These are phyloP conservation scores for Pseudoscleropodium purum DNA, from an alignment of 225 moss, liverwort and hornwort species.

Conservation along the genomic window DNA sequence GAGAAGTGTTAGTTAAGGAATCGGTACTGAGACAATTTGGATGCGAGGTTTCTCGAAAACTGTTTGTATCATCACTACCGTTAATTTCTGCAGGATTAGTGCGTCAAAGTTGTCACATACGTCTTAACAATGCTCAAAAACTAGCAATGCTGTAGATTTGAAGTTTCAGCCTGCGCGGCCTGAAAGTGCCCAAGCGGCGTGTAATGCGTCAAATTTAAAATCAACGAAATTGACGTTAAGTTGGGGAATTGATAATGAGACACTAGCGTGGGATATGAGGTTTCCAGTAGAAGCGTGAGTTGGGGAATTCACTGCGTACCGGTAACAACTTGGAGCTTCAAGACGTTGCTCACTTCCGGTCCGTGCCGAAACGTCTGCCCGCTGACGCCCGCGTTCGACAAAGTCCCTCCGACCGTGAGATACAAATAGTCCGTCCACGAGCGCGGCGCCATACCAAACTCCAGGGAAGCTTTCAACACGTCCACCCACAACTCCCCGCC, in stretches of 20 bases:
- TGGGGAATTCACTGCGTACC: not conserved
- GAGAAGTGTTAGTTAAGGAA: not conserved
- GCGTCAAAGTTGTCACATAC: too few relatives aligned
- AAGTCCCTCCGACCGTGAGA: slow-evolving; percentile 82
- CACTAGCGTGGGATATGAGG: not conserved
- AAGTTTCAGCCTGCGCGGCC: too few relatives aligned
- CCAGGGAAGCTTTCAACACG: slow-evolving; percentile 49
- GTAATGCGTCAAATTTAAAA: not conserved
- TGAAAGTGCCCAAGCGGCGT: not conserved
- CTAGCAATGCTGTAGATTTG: not conserved
- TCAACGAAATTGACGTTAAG: not conserved
- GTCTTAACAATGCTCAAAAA: too few relatives aligned
- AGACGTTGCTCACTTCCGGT: slow-evolving; percentile 78
- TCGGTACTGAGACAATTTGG: not conserved
- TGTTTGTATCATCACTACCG: too few relatives aligned
- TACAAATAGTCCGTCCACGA: slow-evolving; percentile 89
- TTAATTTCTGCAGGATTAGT: not conserved
- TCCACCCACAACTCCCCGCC: slow-evolving; percentile 85
- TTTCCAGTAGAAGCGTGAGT: not conserved
- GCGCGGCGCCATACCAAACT: slow-evolving; percentile 46
- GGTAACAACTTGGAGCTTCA: slow-evolving; percentile 63
- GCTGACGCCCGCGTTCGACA: slow-evolving; percentile 94
- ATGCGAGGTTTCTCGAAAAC: not conserved
- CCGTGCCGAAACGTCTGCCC: slow-evolving; percentile 81
- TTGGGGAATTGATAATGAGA: too few relatives aligned